A percentile compares a stretch with the other conserved stretches of the same genome.
phyloP scores from a whole-genome alignment of 768 basidiomycete species.

The Leccinum longicurvipes region DNA sequence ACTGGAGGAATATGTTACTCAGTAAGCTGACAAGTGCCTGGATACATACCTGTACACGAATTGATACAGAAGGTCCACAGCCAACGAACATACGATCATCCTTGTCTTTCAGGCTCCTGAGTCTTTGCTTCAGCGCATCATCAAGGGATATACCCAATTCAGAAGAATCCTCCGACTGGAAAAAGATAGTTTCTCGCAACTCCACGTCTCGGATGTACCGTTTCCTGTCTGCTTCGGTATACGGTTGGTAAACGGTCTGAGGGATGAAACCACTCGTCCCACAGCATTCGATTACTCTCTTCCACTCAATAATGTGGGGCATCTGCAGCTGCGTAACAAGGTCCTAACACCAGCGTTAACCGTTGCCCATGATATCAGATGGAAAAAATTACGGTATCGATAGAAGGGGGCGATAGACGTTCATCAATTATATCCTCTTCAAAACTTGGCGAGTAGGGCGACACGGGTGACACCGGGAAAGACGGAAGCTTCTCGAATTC shows the following conservation, averaged over 20 bases:
- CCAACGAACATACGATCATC: slow-evolving; percentile 68
- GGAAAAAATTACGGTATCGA: slow-evolving; percentile 12
- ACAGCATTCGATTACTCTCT: slow-evolving; percentile 14
- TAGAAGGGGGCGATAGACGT: background rate
- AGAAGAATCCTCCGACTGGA: slow-evolving; percentile 48
- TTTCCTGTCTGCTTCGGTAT: slow-evolving; percentile 71
- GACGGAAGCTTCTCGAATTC: slow-evolving; percentile 7
- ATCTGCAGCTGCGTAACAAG: slow-evolving; percentile 16
- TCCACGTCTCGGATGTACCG: slow-evolving; percentile 73
- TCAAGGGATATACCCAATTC: slow-evolving; percentile 60
- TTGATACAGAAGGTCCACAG: slow-evolving; percentile 77
- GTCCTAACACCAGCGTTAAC: slow-evolving; percentile 19
- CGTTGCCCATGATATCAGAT: background rate
- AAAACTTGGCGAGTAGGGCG: background rate
- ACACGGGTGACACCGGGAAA: slow-evolving; percentile 11
- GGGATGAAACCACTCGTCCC: slow-evolving; percentile 55
- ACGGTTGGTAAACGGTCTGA: slow-evolving; percentile 70
- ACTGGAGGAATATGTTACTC: slow-evolving; percentile 39
- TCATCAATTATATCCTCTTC: slow-evolving; percentile 1
- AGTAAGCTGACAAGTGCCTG: background rate
- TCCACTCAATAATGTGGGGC: slow-evolving; percentile 30
- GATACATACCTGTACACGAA: slow-evolving; percentile 62
- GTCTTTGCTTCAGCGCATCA: slow-evolving; percentile 62
- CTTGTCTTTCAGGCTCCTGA: slow-evolving; percentile 50
- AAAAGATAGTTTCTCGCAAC: slow-evolving; percentile 63